Base-by-base conservation (phyloP, 305 asterid species). In the Ruellia speciosa region DNA sequence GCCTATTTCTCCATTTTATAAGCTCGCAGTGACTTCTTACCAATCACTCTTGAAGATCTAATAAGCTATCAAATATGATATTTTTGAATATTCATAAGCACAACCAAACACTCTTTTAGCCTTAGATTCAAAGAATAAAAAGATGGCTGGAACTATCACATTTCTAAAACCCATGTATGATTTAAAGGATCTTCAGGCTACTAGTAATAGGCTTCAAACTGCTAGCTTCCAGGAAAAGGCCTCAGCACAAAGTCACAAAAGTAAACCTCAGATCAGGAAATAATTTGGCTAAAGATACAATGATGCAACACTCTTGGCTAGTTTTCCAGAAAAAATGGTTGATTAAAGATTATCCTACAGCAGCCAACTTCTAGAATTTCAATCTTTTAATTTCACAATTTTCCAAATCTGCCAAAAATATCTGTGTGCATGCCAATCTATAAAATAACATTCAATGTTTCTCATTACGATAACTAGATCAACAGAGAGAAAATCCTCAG, bases 401-500 rank as follows among this genome's bases (percentile, higher is more conserved):
- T 62, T 58, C 56, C 17, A 55, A 58, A 18, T 52, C 51, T 45
- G 3, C 39, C 14, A 14, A 17, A 52, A 31, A 58, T 24, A 24
- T 24, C 31, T 24, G 4, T 4, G 4, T 24, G 31, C n/a, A n/a
- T 24, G 31, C 10, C 10, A 31, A 28, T 49, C 48, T 54, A 58
- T 34, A 4, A 37, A 49, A 52, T 14, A 31, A 31, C 43, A 3
- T 8, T 39, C 58, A 17, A 50, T 24, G 31, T 31, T 24, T 24
- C 35, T 14, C 35, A 49, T 43, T 33, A 60, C 56, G 13, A 41
- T 49, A 40, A 66, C 63, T 20, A 17, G 18, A 37, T 47, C 39
- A 58, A 58, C 40, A 49, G n/a, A 62, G 14, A 62, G 31, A 1
- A 24, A 24, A 24, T 24, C 31, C 31, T 24, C 31, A 24, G 31